A percentile compares a stretch with the other conserved stretches of the same genome.
These are phyloP conservation scores for Penicillium sp. DNA, from an alignment of 2,329 filamentous ascomycete genomes.

Conservation along the genomic window DNA sequence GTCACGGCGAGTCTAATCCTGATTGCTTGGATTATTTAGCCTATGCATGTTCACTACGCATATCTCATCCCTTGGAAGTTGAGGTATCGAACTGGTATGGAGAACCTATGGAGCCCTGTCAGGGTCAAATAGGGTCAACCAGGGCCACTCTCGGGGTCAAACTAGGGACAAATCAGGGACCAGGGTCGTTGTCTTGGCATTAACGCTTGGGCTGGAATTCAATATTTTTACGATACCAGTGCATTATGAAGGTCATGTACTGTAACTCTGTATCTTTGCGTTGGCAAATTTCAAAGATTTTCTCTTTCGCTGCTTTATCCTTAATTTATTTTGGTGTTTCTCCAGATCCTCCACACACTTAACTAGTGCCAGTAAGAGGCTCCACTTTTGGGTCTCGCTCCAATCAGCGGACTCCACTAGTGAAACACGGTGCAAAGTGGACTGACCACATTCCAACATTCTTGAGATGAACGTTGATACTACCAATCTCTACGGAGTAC, in stretches of 20 bases:
- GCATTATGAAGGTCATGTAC: neutral
- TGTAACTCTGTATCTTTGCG: too few species aligned
- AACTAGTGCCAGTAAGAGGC: neutral
- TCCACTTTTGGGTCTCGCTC: slow-evolving; percentile 4
- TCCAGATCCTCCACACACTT: slow-evolving; percentile 4
- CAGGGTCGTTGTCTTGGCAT: slow-evolving; percentile 1
- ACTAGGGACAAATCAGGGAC: neutral
- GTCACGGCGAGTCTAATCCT: neutral
- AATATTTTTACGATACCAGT: neutral
- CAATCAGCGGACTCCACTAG: slow-evolving; percentile 18
- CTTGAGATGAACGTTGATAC: slow-evolving; percentile 1
- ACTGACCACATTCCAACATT: slow-evolving; percentile 16
- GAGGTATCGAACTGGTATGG: slow-evolving; percentile 6
- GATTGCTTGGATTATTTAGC: neutral
- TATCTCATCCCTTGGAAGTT: slow-evolving; percentile 17
- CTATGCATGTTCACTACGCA: slow-evolving; percentile 7
- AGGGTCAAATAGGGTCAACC: neutral
- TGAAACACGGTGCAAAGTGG: slow-evolving; percentile 14
- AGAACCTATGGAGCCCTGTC: neutral
- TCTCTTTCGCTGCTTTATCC: neutral
- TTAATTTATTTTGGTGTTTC: neutral
- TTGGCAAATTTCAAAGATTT: neutral
- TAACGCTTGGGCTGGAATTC: neutral
- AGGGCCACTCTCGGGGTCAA: neutral
- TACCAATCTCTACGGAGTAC: neutral